A percentile compares a stretch with the other conserved stretches of the same genome.
phyloP scores from a whole-genome alignment of 2,329 filamentous ascomycete species.

The Zalaria obscura region DNA sequence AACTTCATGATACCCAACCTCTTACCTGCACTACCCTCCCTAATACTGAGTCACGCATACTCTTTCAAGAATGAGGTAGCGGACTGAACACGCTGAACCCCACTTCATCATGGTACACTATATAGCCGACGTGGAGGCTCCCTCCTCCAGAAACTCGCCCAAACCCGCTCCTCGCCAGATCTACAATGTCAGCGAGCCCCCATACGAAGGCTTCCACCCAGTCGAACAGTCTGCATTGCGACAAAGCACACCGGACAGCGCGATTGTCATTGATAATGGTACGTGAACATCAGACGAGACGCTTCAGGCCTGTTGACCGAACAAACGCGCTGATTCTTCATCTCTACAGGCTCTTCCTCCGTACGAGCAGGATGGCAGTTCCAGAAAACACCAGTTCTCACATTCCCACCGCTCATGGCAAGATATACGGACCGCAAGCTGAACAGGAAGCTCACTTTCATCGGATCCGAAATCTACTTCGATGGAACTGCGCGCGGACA shows the following conservation, averaged over 20 bases:
- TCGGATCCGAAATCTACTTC: slow-evolving; percentile 83
- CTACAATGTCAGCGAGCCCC: slow-evolving; percentile 42
- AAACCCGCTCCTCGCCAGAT: slow-evolving; percentile 39
- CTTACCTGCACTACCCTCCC: too few species aligned
- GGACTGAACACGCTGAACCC: too few species aligned
- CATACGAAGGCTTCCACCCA: slow-evolving; percentile 44
- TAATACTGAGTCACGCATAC: too few species aligned
- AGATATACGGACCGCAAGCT: slow-evolving; percentile 92
- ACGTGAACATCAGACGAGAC: slow-evolving; percentile 10
- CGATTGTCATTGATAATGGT: slow-evolving; percentile 99
- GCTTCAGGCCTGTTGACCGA: neutral
- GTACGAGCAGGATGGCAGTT: slow-evolving; percentile 95
- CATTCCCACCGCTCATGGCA: slow-evolving; percentile 78
- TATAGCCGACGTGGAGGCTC: slow-evolving; percentile 14
- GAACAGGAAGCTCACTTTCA: slow-evolving; percentile 81
- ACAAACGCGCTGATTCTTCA: neutral
- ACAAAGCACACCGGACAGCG: slow-evolving; percentile 47
- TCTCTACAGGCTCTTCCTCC: slow-evolving; percentile 58
- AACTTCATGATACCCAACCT: too few species aligned
- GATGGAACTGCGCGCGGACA: slow-evolving; percentile 88
- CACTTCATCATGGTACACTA: slow-evolving; percentile 19
- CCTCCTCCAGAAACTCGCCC: slow-evolving; percentile 25
- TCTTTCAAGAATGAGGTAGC: too few species aligned
- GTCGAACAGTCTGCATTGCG: slow-evolving; percentile 55
- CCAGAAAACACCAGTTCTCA: slow-evolving; percentile 65